Percentiles rank a stretch among this genome's conserved stretches.
Conservation (phyloP, 441 rosid species). For the Populus hybrid region DNA sequence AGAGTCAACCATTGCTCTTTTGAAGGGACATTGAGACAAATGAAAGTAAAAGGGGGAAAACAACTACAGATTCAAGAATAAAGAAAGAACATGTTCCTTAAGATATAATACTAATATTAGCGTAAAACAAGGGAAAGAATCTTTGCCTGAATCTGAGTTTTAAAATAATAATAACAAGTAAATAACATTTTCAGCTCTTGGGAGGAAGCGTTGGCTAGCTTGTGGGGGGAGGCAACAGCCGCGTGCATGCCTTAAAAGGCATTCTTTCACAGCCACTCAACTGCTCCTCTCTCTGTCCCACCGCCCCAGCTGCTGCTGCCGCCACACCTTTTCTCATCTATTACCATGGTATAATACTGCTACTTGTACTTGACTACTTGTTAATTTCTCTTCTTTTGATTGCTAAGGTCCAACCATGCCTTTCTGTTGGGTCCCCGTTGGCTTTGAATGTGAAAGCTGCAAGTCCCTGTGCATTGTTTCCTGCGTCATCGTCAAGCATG, state of each 20-base stretch:
- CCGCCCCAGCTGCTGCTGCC: background rate
- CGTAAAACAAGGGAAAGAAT: background rate
- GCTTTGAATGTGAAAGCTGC: no score
- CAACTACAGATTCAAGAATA: no score
- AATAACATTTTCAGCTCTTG: background rate
- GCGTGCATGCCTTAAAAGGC: background rate
- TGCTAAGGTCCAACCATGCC: no score
- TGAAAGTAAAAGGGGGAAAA: no score
- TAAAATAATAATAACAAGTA: background rate
- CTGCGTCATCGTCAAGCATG: background rate
- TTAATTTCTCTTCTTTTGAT: no score
- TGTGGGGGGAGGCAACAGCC: no score
- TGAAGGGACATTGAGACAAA: no score
- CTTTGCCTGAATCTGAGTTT: background rate
- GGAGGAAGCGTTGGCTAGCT: background rate
- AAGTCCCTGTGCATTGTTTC: no score
- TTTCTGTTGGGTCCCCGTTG: no score
- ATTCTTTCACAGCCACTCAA: background rate
- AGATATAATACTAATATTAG: background rate
- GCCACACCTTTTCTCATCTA: background rate
- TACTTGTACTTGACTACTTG: no score
- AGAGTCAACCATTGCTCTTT: no score
- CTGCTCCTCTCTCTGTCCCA: background rate
- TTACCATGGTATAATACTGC: no score
- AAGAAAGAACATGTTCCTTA: background rate